Evolutionary conservation across 371 early-diverging fungal genomes (phyloP).

Genomic region (Phascolomyces articulosus): DNA sequence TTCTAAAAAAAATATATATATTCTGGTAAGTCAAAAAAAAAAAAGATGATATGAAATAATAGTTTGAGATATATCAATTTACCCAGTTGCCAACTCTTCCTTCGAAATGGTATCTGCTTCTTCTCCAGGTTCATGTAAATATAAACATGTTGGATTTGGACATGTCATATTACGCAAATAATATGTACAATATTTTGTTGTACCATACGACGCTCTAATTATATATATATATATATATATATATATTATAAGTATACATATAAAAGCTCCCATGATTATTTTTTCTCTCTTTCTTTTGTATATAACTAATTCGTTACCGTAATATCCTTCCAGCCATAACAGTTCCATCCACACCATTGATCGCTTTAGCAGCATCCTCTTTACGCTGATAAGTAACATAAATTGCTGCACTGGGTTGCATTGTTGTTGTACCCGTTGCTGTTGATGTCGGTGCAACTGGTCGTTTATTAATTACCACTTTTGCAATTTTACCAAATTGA

Average conservation of each 20-base stretch:
- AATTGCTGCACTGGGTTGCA: conserved; percentile 71
- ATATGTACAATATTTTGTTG: conserved; percentile 97
- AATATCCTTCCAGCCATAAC: conserved; percentile 86
- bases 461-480: conserved; percentile 84
- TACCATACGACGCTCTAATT: conserved; percentile 81
- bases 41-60: too few relatives aligned
- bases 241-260: not conserved
- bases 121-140: conserved; percentile 94
- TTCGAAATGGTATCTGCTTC: conserved; percentile 79
- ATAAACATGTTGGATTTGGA: conserved; percentile 92
- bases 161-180: conserved; percentile 91
- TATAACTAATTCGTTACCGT: too few relatives aligned
- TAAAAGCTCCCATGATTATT: not conserved
- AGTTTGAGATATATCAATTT: conserved; percentile 2
- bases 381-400: conserved; percentile 89
- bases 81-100: conserved; percentile 66
- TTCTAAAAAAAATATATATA: conserved; percentile 27
- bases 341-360: conserved; percentile 92
- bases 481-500: conserved; percentile 94
- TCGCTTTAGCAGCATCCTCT: conserved; percentile 90
- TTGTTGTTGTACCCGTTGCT: conserved; percentile 43
- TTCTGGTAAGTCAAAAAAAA: too few relatives aligned
- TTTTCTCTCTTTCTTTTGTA: too few relatives aligned
- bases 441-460: conserved; percentile 62
- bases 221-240: not conserved